phyloP scores from a whole-genome alignment of 345 rosid genomes.

The Aegle marmelos region DNA sequence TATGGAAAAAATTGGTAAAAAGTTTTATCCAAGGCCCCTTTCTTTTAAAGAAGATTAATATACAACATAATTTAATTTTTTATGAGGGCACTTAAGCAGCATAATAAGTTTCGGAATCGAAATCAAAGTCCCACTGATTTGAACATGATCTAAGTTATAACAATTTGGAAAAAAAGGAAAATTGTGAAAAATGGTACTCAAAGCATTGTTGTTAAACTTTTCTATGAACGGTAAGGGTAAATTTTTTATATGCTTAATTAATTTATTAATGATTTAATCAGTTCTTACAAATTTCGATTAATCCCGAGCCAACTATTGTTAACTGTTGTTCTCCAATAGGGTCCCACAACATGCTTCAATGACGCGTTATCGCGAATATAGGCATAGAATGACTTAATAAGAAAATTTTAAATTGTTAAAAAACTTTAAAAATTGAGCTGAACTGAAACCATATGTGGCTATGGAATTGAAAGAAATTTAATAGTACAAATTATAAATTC shows the following conservation, averaged over 20 bases:
- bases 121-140: too few relatives aligned
- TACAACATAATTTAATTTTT: too few relatives aligned
- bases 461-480: slow-evolving; percentile 11
- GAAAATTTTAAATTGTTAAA: too few relatives aligned
- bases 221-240: not conserved
- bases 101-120: too few relatives aligned
- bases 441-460: not conserved
- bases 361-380: slow-evolving; percentile 2
- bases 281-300: not conserved
- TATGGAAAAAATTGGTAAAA: too few relatives aligned
- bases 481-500: not conserved
- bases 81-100: too few relatives aligned
- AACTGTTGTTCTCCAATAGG: not conserved
- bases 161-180: not conserved
- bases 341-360: not conserved
- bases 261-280: too few relatives aligned
- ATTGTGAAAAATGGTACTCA: too few relatives aligned
- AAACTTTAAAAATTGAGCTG: not conserved
- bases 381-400: not conserved
- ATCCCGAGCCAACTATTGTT: not conserved
- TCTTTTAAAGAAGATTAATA: too few relatives aligned
- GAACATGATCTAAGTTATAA: too few relatives aligned
- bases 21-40: too few relatives aligned
- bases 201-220: not conserved
- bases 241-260: too few relatives aligned